phyloP scores from a whole-genome alignment of 345 rosid genomes.

The Zanthoxylum bungeanum region DNA sequence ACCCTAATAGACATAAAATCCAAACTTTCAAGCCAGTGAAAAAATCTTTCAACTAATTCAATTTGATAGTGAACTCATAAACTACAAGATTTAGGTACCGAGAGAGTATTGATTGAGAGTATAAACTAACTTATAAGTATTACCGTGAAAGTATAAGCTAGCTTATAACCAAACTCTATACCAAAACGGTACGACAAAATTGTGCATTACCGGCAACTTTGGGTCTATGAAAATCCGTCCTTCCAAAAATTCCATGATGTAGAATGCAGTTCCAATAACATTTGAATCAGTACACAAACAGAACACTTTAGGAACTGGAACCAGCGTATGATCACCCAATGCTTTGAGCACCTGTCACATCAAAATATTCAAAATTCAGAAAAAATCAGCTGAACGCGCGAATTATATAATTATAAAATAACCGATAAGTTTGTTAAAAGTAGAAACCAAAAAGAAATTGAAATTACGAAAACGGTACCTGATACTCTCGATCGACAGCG shows the following conservation, averaged over 20 bases:
- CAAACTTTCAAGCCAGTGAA: neutral
- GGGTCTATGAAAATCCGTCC: conserved; percentile 85
- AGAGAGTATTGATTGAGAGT: no score
- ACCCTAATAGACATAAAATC: conserved; percentile 43
- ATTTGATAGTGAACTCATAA: neutral
- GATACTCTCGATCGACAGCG: conserved; percentile 76
- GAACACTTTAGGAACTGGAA: conserved; percentile 83
- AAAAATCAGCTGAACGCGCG: no score
- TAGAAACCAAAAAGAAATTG: no score
- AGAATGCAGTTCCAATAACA: conserved; percentile 84
- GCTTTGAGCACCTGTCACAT: conserved; percentile 67
- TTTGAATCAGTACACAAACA: conserved; percentile 67
- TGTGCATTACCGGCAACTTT: conserved; percentile 50
- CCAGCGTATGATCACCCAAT: conserved; percentile 68
- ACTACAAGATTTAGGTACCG: neutral
- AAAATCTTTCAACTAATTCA: neutral
- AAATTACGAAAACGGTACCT: neutral
- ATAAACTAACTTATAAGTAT: no score
- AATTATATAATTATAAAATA: no score
- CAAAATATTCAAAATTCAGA: neutral
- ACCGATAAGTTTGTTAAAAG: neutral
- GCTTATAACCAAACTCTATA: no score
- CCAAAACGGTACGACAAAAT: no score
- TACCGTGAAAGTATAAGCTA: no score
- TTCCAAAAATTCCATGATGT: conserved; percentile 95